Base-by-base conservation (phyloP, 2,329 filamentous ascomycete species). In the Microsporum audouinii region DNA sequence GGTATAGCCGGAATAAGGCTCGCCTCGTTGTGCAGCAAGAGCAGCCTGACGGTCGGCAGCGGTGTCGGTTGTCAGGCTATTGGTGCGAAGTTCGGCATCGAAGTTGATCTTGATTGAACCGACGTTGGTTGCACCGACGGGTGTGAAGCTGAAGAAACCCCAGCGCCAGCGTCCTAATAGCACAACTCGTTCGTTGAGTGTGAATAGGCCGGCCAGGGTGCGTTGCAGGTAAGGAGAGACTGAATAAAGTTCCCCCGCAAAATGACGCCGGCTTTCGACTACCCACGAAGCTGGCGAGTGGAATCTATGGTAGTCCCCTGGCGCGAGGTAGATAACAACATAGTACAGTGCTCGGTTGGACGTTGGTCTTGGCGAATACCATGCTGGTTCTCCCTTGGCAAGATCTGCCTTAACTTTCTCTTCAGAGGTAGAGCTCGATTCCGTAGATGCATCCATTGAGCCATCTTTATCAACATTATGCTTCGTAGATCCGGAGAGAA, bases 81-180 rank as follows among this genome's bases (percentile, higher is more conserved):
- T 99, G 58, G 95, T 91, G 65, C 92, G 87, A 63, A 99, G 80
- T 75, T 99, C 94, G 63, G 86, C 81, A 76, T 99, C 95, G 73
- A 99, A 99, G 77, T 99, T 96, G 78, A 99, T 84, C 71, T 89
- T 88, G 76, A 99, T 97, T 63, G 89, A 95, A 61, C 94, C 94
- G 51, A 99, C 94, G 69, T 99, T 99, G 27, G 94, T 99, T 5
- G 94, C 94, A 64, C 94, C 94, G 38, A 99, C 94, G 12, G 95
- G 91, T 0, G 90, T 92, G 76, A 91, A 96, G 66, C 87, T 88
- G 80, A 99, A 99, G 82, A 99, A 97, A 17, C 94, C 94, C 83
- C 90, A 95, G 61, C 91, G 88, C 94, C 94, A 99, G 62, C 91
- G 84, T 17, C 94, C 94, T 1, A 99, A 81, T 0, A 99, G 83